Evolutionary conservation across 495 filamentous ascomycete species (phyloP), one percentile per base, ranked within the genome.

Genomic region (Podospora pseudoanserina): DNA sequence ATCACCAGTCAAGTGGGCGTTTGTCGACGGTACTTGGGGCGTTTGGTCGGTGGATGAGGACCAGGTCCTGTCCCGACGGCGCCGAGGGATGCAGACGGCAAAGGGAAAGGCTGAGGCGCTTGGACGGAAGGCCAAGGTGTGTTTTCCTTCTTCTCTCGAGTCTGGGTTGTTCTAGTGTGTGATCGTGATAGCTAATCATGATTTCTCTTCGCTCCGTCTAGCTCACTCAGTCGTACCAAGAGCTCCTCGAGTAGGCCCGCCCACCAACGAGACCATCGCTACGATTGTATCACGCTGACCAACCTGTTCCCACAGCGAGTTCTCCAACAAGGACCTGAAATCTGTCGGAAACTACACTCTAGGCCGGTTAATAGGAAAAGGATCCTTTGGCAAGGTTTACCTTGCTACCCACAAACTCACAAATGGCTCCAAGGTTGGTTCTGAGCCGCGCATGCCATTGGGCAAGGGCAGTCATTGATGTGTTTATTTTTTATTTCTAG

Each of bases 311-410:
- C 65, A 69, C 76, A 98, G 94, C 79, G 93, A 98, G 79, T 99
- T 99, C 82, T 92, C 92, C 60, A 93, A 91, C 70, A 91, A 91
- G 74, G 96, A 98, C 67, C 86, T 99, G 63, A 88, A 89, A 68
- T 90, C 87, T 54, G 95, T 99, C 66, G 95, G 95, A 63, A 99
- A 98, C 79, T 99, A 99, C 79, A 88, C 90, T 39, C 82, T 98
- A 19, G 95, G 94, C 44, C 88, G 89, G 64, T 83, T 99, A 61
- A 97, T 99, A 75, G 95, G 95, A 63, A 98, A 98, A 76, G 95
- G 95, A 49, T 96, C 92, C 60, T 99, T 98, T 80, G 95, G 95
- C 71, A 98, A 97, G 81, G 95, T 98, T 66, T 99, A 98, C 77
- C 86, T 99, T 70, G 95, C 96, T 65, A 89, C 90, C 27, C 95